Conservation (phyloP, 2,329 filamentous ascomycete species). For the Tolypocladium guangdongense region DNA sequence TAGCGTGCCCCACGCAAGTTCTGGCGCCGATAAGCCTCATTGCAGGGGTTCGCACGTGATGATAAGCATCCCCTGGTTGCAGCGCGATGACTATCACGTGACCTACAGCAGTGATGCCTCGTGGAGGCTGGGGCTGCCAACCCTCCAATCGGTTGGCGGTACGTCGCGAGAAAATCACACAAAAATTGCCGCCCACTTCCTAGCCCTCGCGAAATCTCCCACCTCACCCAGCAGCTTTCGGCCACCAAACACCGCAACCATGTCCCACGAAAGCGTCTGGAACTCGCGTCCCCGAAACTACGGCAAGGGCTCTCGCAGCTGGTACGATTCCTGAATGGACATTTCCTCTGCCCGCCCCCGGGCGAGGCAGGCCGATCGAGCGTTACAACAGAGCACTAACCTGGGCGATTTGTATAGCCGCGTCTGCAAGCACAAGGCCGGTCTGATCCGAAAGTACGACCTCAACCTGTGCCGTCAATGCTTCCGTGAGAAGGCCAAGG, state of each 20-base stretch:
- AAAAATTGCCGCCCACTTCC: slow-evolving; percentile 26
- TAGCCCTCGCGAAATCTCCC: slow-evolving; percentile 22
- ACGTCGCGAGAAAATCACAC: slow-evolving; percentile 23
- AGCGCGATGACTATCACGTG: background rate
- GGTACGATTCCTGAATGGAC: slow-evolving; percentile 48
- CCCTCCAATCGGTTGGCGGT: slow-evolving; percentile 23
- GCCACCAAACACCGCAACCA: slow-evolving; percentile 32
- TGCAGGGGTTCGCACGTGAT: slow-evolving; percentile 8
- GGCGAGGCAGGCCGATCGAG: background rate
- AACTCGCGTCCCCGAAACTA: slow-evolving; percentile 95
- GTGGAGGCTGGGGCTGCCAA: slow-evolving; percentile 24
- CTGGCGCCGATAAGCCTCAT: background rate
- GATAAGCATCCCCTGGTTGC: slow-evolving; percentile 7
- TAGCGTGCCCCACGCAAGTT: slow-evolving; percentile 1
- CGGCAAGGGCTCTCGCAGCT: slow-evolving; percentile 90
- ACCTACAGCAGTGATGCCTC: background rate
- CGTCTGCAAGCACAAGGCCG: slow-evolving; percentile 82
- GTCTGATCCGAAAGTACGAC: slow-evolving; percentile 99
- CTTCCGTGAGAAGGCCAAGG: slow-evolving; percentile 63
- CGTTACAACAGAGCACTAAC: background rate
- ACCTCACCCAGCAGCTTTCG: slow-evolving; percentile 15
- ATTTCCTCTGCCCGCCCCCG: background rate
- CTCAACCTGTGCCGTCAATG: slow-evolving; percentile 78
- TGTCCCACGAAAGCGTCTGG: slow-evolving; percentile 90
- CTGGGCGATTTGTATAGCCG: slow-evolving; percentile 33